Conservation (phyloP, 1,284 basidiomycete genomes). For the Tylopilus sp. region DNA sequence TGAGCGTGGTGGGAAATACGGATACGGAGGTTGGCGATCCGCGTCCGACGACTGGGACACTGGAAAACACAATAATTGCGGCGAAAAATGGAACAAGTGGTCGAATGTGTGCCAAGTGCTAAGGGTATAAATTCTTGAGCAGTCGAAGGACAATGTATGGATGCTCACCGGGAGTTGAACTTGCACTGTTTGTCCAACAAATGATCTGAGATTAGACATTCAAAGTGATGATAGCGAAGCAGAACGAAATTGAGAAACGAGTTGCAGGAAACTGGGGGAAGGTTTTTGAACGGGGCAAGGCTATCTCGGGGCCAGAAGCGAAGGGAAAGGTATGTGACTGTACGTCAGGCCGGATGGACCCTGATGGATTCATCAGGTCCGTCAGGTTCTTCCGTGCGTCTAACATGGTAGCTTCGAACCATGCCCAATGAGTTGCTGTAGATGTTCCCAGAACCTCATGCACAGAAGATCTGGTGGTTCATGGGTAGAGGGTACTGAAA, state of each 20-base stretch:
- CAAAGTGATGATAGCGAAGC: neutral
- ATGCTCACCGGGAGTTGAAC: slow-evolving; percentile 15
- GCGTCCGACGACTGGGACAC: slow-evolving; percentile 5
- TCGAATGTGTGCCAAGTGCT: slow-evolving; percentile 11
- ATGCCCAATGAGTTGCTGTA: neutral
- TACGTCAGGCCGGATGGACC: neutral
- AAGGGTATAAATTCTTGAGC: neutral
- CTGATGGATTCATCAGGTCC: neutral
- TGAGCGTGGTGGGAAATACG: slow-evolving; percentile 5
- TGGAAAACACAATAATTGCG: slow-evolving; percentile 13
- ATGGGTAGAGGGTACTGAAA: neutral
- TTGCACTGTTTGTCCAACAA: slow-evolving; percentile 11
- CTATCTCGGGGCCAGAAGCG: neutral
- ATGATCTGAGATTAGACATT: slow-evolving; percentile 13
- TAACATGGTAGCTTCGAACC: neutral
- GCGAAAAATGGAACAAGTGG: slow-evolving; percentile 4
- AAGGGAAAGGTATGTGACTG: neutral
- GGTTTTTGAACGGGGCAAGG: neutral
- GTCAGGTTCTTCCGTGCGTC: neutral
- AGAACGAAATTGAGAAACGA: neutral
- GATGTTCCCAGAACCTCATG: neutral
- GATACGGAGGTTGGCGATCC: slow-evolving; percentile 1
- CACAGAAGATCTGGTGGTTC: neutral
- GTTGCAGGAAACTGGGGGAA: neutral
- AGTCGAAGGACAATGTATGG: neutral